These are phyloP conservation scores for Trichoderma arundinaceum DNA, from an alignment of 2,329 filamentous ascomycete species.

Conservation along the genomic window DNA sequence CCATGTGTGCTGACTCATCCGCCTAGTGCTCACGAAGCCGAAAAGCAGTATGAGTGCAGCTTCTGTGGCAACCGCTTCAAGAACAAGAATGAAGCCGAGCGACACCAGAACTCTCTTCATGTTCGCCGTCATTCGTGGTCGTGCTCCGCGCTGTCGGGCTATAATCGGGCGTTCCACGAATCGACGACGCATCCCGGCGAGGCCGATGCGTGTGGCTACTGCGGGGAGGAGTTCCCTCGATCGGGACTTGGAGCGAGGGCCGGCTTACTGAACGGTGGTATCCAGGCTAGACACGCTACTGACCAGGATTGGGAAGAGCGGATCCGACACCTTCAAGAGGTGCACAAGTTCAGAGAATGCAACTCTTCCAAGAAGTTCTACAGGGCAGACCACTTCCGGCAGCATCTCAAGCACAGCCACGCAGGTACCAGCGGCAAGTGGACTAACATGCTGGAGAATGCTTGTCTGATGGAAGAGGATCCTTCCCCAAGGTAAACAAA, in stretches of 20 bases:
- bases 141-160: slow-evolving; percentile 81
- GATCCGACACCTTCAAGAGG: slow-evolving; percentile 83
- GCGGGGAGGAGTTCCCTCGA: slow-evolving; percentile 82
- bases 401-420: slow-evolving; percentile 97
- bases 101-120: slow-evolving; percentile 94
- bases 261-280: slow-evolving; percentile 44
- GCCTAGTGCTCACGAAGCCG: slow-evolving; percentile 79
- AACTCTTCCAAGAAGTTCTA: slow-evolving; percentile 99
- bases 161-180: slow-evolving; percentile 84
- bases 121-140: slow-evolving; percentile 95
- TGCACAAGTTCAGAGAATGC: slow-evolving; percentile 97
- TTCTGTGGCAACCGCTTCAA: slow-evolving; percentile 97
- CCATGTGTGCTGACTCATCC: slow-evolving; percentile 6
- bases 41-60: slow-evolving; percentile 93
- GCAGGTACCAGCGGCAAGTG: slow-evolving; percentile 96
- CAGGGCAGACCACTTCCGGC: slow-evolving; percentile 94
- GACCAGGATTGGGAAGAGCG: slow-evolving; percentile 88
- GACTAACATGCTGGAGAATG: slow-evolving; percentile 97
- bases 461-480: slow-evolving; percentile 92
- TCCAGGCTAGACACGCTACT: slow-evolving; percentile 59
- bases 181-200: slow-evolving; percentile 70
- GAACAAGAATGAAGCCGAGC: slow-evolving; percentile 97
- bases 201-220: slow-evolving; percentile 89
- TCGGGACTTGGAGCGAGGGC: slow-evolving; percentile 50
- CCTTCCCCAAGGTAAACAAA: slow-evolving; percentile 41